phyloP scores from a whole-genome alignment of 306 rosid genomes.

The Cicer yamashitae region DNA sequence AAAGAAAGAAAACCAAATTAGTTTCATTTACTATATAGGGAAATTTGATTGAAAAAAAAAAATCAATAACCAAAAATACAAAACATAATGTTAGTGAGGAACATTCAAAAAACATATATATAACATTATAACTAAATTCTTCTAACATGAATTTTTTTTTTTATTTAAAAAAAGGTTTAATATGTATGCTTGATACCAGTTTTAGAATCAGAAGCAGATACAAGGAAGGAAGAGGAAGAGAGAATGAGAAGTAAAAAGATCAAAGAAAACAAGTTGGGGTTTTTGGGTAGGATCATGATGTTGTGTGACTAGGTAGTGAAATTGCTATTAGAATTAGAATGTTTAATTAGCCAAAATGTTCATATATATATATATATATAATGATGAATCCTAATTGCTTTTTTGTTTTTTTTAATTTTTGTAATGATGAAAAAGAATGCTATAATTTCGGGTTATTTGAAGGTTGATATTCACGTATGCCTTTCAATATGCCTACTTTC shows the following conservation, averaged over 20 bases:
- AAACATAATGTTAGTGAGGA: slow-evolving; percentile 34
- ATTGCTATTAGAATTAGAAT: background rate
- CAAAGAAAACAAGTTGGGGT: slow-evolving; percentile 30
- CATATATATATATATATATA: too few species aligned
- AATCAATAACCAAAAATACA: background rate
- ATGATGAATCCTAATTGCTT: background rate
- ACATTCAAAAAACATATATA: slow-evolving; percentile 13
- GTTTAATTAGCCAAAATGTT: too few species aligned
- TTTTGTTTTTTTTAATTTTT: background rate
- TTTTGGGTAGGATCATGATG: slow-evolving; percentile 27
- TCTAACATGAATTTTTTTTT: background rate
- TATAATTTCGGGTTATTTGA: slow-evolving; percentile 24
- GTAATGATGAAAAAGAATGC: background rate
- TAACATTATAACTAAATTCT: background rate
- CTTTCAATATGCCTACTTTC: slow-evolving; percentile 26
- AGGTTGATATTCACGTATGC: slow-evolving; percentile 4
- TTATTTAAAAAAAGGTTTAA: background rate
- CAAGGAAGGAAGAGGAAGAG: slow-evolving; percentile 39
- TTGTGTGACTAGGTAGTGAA: background rate
- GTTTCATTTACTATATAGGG: background rate
- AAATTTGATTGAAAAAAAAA: background rate
- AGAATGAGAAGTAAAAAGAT: slow-evolving; percentile 42
- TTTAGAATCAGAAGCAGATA: slow-evolving; percentile 51
- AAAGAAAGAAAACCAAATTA: background rate
- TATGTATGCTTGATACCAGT: slow-evolving; percentile 50